Conservation (phyloP, 768 basidiomycete species). For the Trametes cinnabarina region DNA sequence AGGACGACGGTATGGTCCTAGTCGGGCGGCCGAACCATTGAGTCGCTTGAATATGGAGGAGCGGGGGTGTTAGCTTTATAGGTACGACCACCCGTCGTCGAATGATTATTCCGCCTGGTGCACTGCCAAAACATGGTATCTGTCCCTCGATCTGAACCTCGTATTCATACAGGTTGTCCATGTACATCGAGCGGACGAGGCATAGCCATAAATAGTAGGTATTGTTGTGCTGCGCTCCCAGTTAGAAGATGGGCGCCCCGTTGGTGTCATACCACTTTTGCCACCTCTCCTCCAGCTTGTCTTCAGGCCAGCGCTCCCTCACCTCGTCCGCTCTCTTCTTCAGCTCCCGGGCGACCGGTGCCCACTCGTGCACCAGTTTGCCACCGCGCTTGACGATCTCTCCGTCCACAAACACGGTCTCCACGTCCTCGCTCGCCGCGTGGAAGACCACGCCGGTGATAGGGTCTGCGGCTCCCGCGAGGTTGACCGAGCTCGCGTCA, state of each 20-base stretch:
- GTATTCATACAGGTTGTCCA: too few relatives aligned
- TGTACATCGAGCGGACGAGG: too few relatives aligned
- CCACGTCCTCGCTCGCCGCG: slow-evolving; percentile 31
- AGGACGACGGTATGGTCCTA: slow-evolving; percentile 81
- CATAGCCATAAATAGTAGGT: too few relatives aligned
- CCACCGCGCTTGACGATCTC: slow-evolving; percentile 31
- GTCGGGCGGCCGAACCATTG: slow-evolving; percentile 54
- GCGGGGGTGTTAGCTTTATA: background rate
- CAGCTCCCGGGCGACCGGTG: slow-evolving; percentile 26
- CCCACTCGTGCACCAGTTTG: slow-evolving; percentile 28
- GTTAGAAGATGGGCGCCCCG: slow-evolving; percentile 13
- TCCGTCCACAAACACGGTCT: slow-evolving; percentile 31
- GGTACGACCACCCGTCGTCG: background rate
- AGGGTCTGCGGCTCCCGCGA: slow-evolving; percentile 28
- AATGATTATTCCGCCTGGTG: background rate
- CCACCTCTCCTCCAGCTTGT: slow-evolving; percentile 26
- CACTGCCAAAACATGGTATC: background rate
- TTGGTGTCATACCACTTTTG: slow-evolving; percentile 20
- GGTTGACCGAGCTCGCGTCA: slow-evolving; percentile 29
- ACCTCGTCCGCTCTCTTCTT: slow-evolving; percentile 22
- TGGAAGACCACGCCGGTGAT: slow-evolving; percentile 30
- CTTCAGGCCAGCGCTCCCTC: slow-evolving; percentile 20
- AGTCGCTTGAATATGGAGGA: too few relatives aligned
- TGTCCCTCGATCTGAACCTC: too few relatives aligned
- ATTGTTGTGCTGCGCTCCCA: too few relatives aligned